Evolutionary conservation across 495 filamentous ascomycete genomes (phyloP).

Genomic region (Tuber aestivum): DNA sequence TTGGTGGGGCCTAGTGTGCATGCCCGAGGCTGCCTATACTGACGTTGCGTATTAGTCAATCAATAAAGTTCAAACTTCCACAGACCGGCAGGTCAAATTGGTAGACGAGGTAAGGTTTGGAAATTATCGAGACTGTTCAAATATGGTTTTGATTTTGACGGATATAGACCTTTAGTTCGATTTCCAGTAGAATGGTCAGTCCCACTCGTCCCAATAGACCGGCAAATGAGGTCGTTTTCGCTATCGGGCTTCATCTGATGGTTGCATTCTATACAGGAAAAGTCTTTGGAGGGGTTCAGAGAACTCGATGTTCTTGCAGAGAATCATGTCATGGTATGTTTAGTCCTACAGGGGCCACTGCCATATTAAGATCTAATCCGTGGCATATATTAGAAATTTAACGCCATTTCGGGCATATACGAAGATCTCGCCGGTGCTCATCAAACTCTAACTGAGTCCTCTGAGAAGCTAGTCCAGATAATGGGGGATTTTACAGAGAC

Average conservation of each 20-base stretch:
- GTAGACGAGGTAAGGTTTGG: neutral
- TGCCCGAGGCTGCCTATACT: neutral
- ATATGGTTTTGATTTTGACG: neutral
- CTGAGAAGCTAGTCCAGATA: slow-evolving; percentile 10
- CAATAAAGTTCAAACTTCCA: neutral
- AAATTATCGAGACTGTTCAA: neutral
- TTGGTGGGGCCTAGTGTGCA: neutral
- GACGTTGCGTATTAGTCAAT: neutral
- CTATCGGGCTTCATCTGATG: neutral
- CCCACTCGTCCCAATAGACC: neutral
- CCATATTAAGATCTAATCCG: neutral
- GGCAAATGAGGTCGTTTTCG: neutral
- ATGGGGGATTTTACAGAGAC: slow-evolving; percentile 18
- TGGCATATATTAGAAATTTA: slow-evolving; percentile 2
- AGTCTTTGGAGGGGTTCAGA: neutral
- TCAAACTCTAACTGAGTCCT: slow-evolving; percentile 13
- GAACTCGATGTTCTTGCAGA: neutral
- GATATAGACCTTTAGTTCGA: neutral
- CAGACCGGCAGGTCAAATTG: neutral
- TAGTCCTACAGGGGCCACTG: neutral
- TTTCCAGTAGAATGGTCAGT: neutral
- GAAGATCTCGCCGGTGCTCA: slow-evolving; percentile 19
- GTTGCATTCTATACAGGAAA: neutral
- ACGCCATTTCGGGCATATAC: slow-evolving; percentile 25
- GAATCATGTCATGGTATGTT: neutral